These are phyloP conservation scores for Arxiozyma bovina DNA, from an alignment of 1,139 yeast species.

Conservation along the genomic window DNA sequence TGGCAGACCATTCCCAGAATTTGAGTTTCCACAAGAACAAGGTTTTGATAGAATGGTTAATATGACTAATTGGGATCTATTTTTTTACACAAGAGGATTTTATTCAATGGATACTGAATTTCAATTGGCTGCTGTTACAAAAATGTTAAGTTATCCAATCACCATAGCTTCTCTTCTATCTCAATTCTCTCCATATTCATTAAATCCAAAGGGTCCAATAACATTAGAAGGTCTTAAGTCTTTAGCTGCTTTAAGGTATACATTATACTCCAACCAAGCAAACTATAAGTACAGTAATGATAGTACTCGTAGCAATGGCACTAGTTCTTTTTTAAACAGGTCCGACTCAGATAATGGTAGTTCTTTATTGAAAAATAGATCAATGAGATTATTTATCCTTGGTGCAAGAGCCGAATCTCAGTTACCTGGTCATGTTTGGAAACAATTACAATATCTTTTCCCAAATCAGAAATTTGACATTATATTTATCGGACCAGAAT, in stretches of 20 bases:
- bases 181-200: conserved; percentile 73
- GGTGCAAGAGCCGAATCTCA: conserved; percentile 93
- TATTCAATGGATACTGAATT: conserved; percentile 95
- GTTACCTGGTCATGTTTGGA: conserved; percentile 93
- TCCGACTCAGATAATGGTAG: conserved; percentile 4
- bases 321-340: conserved; percentile 31
- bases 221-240: conserved; percentile 90
- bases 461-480: conserved; percentile 78
- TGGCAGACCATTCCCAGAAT: conserved; percentile 90
- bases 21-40: conserved; percentile 80
- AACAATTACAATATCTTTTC: conserved; percentile 78
- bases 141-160: conserved; percentile 85
- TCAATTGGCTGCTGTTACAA: conserved; percentile 90
- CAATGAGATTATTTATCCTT: conserved; percentile 77
- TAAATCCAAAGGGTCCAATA: conserved; percentile 78
- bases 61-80: conserved; percentile 84
- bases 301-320: conserved; percentile 17
- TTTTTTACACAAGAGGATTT: conserved; percentile 84
- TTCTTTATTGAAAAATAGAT: conserved; percentile 54
- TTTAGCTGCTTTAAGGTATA: conserved; percentile 80
- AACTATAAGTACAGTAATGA: background rate
- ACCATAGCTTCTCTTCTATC: conserved; percentile 81
- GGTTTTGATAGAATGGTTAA: conserved; percentile 70
- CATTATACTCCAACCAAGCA: conserved; percentile 59
- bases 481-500: conserved; percentile 91